Conservation (phyloP, 2,329 filamentous ascomycete species). For the Botrytis aclada region DNA sequence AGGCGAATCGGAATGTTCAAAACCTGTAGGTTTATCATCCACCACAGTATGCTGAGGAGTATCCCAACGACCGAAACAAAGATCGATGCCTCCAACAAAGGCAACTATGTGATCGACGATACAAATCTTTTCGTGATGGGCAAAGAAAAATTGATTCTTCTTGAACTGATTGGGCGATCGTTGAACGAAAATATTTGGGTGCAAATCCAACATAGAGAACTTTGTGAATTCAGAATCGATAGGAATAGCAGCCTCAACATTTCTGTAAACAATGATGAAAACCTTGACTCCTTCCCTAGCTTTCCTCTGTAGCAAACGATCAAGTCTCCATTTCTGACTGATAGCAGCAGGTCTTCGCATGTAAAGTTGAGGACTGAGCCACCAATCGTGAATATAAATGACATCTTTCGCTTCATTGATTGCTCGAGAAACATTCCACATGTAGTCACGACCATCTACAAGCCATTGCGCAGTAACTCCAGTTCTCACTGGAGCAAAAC, state of each 20-base stretch:
- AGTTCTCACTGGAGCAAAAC: slow-evolving; percentile 85
- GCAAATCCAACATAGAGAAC: slow-evolving; percentile 88
- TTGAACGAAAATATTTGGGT: slow-evolving; percentile 95
- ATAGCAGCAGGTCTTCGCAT: slow-evolving; percentile 91
- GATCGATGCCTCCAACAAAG: slow-evolving; percentile 91
- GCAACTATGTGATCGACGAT: slow-evolving; percentile 94
- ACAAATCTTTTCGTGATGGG: slow-evolving; percentile 97
- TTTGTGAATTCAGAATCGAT: slow-evolving; percentile 99
- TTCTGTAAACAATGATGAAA: slow-evolving; percentile 96
- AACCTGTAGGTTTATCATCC: slow-evolving; percentile 93
- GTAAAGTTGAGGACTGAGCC: slow-evolving; percentile 94
- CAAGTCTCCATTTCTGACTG: slow-evolving; percentile 96
- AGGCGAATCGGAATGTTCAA: slow-evolving; percentile 72
- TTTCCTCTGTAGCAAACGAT: slow-evolving; percentile 88
- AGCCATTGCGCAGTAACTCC: slow-evolving; percentile 93
- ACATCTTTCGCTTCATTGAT: slow-evolving; percentile 97
- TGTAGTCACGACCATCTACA: slow-evolving; percentile 94
- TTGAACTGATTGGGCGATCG: slow-evolving; percentile 96
- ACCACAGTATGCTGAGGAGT: slow-evolving; percentile 87
- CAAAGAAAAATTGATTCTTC: slow-evolving; percentile 99
- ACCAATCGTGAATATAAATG: slow-evolving; percentile 99
- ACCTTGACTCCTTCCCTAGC: slow-evolving; percentile 94
- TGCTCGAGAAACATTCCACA: slow-evolving; percentile 98
- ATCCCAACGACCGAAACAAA: slow-evolving; percentile 97
- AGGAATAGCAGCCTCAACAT: slow-evolving; percentile 93